Base-by-base conservation (phyloP, 495 filamentous ascomycete genomes). In the Hypoxylon fuscum region DNA sequence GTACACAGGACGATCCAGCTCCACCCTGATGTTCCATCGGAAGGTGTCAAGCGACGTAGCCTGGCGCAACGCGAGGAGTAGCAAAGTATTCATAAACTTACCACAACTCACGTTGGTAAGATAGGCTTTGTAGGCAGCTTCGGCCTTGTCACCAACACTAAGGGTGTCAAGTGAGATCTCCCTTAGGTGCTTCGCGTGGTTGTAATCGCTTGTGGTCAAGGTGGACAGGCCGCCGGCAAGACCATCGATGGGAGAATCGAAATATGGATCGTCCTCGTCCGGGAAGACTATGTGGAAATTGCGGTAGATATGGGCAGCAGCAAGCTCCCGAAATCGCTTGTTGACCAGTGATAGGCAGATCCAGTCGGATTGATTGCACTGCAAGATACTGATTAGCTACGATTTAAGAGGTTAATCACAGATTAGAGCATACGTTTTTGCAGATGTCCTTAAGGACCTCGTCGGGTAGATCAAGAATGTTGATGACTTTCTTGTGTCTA, bases 11-110 rank as follows among this genome's bases (percentile, higher is more conserved):
- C 83, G 76, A 62, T 81, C 85, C 1, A 89, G 73, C 59, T 88
- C 86, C 22, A 87, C 79, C 12, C 84, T 79, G 31, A 85, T 80
- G 68, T 87, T 84, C 86, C 86, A 89, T 55, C 71, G 76, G 68
- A 88, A 88, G 8, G 70, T 72, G 65, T 88, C 85, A 38, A 88
- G 74, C 0, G 77, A 72, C 20, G 62, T 74, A 22, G 84, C 79
- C 50, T 81, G 81, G 45, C 78, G 80, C 45, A 87, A 51, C 0
- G 81, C 77, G 53, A 87, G 63, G n/a, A 86, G 77, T 2, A 88
- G 64, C 15, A 85, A 67, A 0, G 83, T 86, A 53, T 85, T 88
- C 73, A 88, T 76, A 22, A 87, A 83, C 69, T 86, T 88, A 7
- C 81, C 83, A 61, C 79, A 83, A 70, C 78, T 82, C 25, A 74